These are phyloP conservation scores for Chaetomiaceae sp. DNA, from an alignment of 2,329 filamentous ascomycete species.

Conservation along the genomic window DNA sequence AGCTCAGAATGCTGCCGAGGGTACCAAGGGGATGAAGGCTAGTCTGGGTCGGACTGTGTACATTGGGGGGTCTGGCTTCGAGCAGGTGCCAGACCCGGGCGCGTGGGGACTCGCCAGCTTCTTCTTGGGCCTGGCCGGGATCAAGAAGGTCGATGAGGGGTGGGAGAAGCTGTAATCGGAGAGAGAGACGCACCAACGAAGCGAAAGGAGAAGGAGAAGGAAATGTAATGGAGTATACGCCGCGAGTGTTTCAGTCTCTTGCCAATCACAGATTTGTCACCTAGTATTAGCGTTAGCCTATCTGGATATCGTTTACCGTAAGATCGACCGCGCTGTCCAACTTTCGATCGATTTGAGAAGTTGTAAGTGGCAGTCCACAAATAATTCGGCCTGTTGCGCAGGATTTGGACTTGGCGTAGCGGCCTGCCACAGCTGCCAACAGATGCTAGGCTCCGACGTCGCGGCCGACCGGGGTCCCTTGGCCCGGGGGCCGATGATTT, in stretches of 20 bases:
- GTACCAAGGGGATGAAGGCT: conserved; percentile 88
- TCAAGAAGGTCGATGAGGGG: conserved; percentile 23
- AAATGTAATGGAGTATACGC: no score
- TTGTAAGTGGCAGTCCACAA: no score
- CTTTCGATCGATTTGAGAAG: no score
- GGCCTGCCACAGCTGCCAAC: conserved; percentile 6
- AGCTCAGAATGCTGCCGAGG: conserved; percentile 69
- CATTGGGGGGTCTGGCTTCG: conserved; percentile 70
- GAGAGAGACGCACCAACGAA: not conserved
- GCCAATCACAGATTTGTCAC: not conserved
- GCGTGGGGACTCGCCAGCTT: conserved; percentile 72
- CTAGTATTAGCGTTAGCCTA: not conserved
- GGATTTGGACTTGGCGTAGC: no score
- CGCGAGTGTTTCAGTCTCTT: no score
- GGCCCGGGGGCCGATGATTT: not conserved
- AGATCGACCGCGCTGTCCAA: not conserved
- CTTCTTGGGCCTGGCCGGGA: conserved; percentile 67
- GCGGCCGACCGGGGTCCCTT: conserved; percentile 8
- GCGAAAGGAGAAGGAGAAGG: not conserved
- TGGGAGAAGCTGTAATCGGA: conserved; percentile 22
- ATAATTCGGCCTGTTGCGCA: no score
- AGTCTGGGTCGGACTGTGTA: conserved; percentile 81
- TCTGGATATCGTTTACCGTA: conserved; percentile 5
- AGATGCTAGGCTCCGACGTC: conserved; percentile 13
- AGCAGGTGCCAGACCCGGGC: conserved; percentile 66